Conservation (phyloP, 257 asterid genomes). For the Solanum okadae region DNA sequence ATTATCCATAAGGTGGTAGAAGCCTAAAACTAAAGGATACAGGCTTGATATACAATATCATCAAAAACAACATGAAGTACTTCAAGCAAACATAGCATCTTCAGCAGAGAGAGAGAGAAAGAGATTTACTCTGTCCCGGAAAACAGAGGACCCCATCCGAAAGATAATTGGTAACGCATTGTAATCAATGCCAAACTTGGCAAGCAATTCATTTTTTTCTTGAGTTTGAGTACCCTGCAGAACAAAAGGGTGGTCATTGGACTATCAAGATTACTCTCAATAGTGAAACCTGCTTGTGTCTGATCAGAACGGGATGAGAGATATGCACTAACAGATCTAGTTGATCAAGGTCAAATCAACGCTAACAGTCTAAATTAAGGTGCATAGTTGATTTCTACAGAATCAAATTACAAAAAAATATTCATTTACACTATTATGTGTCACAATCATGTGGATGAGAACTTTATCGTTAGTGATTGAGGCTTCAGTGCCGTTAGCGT, state of each 20-base stretch:
- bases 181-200: slow-evolving; percentile 42
- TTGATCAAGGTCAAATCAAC: background rate
- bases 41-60: background rate
- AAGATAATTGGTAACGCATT: slow-evolving; percentile 48
- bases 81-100: background rate
- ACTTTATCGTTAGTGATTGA: background rate
- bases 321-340: background rate
- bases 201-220: slow-evolving; percentile 65
- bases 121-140: slow-evolving; percentile 49
- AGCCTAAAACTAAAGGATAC: background rate
- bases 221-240: slow-evolving; percentile 75
- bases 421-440: background rate
- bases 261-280: background rate
- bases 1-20: background rate
- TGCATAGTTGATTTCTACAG: background rate
- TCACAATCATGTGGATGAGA: background rate
- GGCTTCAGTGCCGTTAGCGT: background rate
- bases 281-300: background rate
- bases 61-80: background rate
- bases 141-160: slow-evolving; percentile 74
- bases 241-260: slow-evolving; percentile 2
- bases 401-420: background rate
- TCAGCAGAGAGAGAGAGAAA: background rate
- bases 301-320: background rate
- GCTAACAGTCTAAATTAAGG: background rate